Evolutionary conservation across 345 rosid genomes (phyloP).

Genomic region (Bruguiera parviflora): DNA sequence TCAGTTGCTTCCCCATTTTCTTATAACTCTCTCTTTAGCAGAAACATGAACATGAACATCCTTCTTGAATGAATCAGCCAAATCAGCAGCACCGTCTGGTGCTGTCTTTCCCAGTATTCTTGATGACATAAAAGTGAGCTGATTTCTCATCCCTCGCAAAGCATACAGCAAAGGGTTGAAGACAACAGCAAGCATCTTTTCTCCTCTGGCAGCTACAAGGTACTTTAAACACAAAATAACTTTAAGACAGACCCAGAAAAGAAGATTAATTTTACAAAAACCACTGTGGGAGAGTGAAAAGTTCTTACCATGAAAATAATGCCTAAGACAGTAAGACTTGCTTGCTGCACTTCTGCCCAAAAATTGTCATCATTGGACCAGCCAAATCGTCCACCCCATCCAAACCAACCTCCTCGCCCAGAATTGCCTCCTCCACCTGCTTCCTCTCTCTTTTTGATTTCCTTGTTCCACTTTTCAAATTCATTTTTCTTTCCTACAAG

Average conservation of each 20-base stretch:
- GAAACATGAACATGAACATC: constrained; percentile 39
- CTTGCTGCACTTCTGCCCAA: constrained; percentile 73
- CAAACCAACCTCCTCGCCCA: constrained; percentile 86
- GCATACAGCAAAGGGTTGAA: constrained; percentile 69
- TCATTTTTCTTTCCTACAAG: constrained; percentile 87
- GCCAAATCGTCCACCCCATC: constrained; percentile 71
- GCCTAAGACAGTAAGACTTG: constrained; percentile 56
- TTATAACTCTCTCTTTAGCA: constrained; percentile 72
- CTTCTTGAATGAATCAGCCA: constrained; percentile 29
- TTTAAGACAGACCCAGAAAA: neutral
- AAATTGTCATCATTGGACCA: constrained; percentile 74
- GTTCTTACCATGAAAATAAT: constrained; percentile 59
- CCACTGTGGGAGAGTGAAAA: neutral
- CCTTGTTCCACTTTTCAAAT: constrained; percentile 78
- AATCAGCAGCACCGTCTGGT: constrained; percentile 18
- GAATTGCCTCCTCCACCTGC: constrained; percentile 55
- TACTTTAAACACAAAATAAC: constrained; percentile 43
- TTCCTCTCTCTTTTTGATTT: constrained; percentile 84
- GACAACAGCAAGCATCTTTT: constrained; percentile 57
- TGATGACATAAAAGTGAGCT: constrained; percentile 46
- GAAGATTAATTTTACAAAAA: neutral
- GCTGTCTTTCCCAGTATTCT: constrained; percentile 38
- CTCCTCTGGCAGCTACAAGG: constrained; percentile 70
- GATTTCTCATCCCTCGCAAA: constrained; percentile 65
- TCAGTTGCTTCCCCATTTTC: constrained; percentile 82